A percentile compares a stretch with the other conserved stretches of the same genome.
phyloP scores from a whole-genome alignment of 1,284 basidiomycete species.

The Malassezia caprae region DNA sequence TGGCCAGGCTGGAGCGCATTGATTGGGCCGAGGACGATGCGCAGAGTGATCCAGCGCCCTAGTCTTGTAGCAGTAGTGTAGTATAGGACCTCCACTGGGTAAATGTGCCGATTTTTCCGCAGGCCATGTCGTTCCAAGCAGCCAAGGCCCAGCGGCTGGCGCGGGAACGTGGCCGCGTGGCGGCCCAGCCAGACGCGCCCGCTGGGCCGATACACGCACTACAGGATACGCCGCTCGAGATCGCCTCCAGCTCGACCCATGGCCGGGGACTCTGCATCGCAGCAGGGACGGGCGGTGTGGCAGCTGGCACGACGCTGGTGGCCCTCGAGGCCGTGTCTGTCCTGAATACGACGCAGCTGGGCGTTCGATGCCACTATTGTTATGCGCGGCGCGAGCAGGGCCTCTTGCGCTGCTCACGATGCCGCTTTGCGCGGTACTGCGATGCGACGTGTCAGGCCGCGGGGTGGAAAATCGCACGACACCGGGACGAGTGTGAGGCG shows the following conservation, averaged over 20 bases:
- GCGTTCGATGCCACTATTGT: slow-evolving; percentile 14
- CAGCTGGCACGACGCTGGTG: slow-evolving; percentile 3
- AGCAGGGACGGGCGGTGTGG: not conserved
- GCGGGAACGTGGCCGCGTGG: not conserved
- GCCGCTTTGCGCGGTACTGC: slow-evolving; percentile 17
- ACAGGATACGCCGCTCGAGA: not conserved
- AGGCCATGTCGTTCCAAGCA: slow-evolving; percentile 5
- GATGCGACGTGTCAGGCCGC: slow-evolving; percentile 9
- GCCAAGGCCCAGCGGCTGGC: not conserved
- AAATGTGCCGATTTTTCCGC: not conserved
- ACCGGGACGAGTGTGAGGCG: slow-evolving; percentile 16
- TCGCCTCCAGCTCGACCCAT: not conserved
- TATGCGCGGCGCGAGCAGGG: not conserved
- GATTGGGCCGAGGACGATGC: slow-evolving; percentile 9
- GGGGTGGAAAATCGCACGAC: slow-evolving; percentile 7
- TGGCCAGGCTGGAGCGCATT: slow-evolving; percentile 4
- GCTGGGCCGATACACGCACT: not conserved
- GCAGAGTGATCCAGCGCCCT: not conserved
- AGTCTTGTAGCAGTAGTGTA: not conserved
- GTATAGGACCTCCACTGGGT: not conserved
- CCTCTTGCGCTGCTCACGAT: slow-evolving; percentile 13
- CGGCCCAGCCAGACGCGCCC: not conserved
- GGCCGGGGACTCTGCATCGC: not conserved
- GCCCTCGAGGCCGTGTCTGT: not conserved
- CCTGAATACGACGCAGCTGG: slow-evolving; percentile 1